phyloP scores from a whole-genome alignment of 495 filamentous ascomycete species.

The Podospora comata region DNA sequence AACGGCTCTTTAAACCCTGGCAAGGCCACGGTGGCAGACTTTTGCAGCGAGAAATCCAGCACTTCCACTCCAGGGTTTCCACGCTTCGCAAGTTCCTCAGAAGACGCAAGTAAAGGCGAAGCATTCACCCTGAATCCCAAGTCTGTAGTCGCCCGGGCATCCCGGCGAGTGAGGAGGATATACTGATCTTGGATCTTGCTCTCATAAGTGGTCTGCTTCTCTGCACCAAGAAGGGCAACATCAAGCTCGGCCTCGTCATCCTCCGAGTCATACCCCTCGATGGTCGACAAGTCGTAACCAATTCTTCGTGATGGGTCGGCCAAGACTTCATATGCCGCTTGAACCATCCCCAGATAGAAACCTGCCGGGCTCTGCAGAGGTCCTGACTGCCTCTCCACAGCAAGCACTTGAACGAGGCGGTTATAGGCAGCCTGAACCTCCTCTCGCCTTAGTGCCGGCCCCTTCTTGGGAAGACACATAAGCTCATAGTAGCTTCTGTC shows the following conservation, averaged over 20 bases:
- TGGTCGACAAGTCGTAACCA: conserved; percentile 49
- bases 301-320: conserved; percentile 52
- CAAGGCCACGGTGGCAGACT: conserved; percentile 36
- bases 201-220: conserved; percentile 10
- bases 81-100: conserved; percentile 6
- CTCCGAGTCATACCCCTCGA: conserved; percentile 31
- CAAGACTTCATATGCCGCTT: conserved; percentile 54
- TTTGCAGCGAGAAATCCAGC: conserved; percentile 36
- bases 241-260: conserved; percentile 2
- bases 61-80: conserved; percentile 5
- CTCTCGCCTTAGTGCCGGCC: conserved; percentile 45
- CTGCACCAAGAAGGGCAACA: background rate
- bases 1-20: conserved; percentile 31
- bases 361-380: conserved; percentile 47
- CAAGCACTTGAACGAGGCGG: conserved; percentile 53
- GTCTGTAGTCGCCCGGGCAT: conserved; percentile 20
- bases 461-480: conserved; percentile 44
- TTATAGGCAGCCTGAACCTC: conserved; percentile 54
- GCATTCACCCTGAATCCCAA: conserved; percentile 24
- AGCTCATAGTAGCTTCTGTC: conserved; percentile 51
- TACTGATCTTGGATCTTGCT: conserved; percentile 23
- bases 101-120: background rate
- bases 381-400: conserved; percentile 57
- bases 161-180: conserved; percentile 21
- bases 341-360: conserved; percentile 48